phyloP scores from a whole-genome alignment of 768 basidiomycete species.

The Hydnomerulius pinastri region DNA sequence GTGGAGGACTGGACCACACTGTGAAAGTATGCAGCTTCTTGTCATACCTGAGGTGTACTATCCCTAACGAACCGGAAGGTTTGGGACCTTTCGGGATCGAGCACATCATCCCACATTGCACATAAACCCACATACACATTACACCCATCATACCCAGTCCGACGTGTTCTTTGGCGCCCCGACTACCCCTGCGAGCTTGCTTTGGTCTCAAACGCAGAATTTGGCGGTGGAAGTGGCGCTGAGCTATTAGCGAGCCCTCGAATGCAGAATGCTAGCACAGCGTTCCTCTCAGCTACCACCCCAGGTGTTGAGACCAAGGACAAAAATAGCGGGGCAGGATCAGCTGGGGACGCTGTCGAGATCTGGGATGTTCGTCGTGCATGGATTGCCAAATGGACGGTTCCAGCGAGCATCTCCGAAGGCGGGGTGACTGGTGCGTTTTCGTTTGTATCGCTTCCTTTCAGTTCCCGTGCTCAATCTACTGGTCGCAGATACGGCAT shows the following conservation, averaged over 20 bases:
- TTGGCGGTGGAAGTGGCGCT: slow-evolving; percentile 35
- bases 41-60: background rate
- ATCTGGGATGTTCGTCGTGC: slow-evolving; percentile 86
- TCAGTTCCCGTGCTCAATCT: background rate
- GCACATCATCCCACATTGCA: slow-evolving; percentile 52
- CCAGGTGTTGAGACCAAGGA: slow-evolving; percentile 17
- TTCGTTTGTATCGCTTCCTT: background rate
- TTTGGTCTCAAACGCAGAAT: slow-evolving; percentile 65
- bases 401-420: slow-evolving; percentile 63
- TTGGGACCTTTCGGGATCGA: slow-evolving; percentile 60
- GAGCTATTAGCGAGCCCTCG: slow-evolving; percentile 29
- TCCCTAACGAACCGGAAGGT: slow-evolving; percentile 43
- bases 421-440: slow-evolving; percentile 73
- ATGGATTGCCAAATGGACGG: slow-evolving; percentile 83
- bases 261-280: slow-evolving; percentile 25
- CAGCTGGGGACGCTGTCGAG: slow-evolving; percentile 62
- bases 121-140: slow-evolving; percentile 70
- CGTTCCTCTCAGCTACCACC: slow-evolving; percentile 16
- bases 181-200: slow-evolving; percentile 75
- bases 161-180: slow-evolving; percentile 77
- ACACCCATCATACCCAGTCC: slow-evolving; percentile 73
- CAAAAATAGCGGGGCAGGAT: slow-evolving; percentile 11
- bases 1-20: slow-evolving; percentile 75
- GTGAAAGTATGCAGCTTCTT: slow-evolving; percentile 57
- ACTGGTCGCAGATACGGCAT: slow-evolving; percentile 63